phyloP scores from a whole-genome alignment of 2,329 filamentous ascomycete genomes.

The Fusarium austroafricanum region DNA sequence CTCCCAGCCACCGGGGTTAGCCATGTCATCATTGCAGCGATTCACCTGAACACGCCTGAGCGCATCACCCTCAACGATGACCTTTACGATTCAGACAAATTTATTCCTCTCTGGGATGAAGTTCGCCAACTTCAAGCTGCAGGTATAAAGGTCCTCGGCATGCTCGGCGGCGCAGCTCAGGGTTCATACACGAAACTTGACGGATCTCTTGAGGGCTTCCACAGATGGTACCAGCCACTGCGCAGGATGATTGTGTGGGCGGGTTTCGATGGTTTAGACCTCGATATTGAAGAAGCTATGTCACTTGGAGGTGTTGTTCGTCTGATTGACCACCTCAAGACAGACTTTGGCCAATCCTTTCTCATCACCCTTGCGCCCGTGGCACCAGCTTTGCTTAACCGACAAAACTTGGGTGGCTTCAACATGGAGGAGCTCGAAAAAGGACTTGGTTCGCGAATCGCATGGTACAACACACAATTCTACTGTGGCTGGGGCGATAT shows the following conservation, averaged over 20 bases:
- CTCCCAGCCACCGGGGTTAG: constrained; percentile 64
- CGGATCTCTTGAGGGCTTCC: constrained; percentile 69
- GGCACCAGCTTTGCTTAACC: constrained; percentile 71
- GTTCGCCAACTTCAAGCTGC: constrained; percentile 74
- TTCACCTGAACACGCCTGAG: constrained; percentile 78
- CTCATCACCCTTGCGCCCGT: constrained; percentile 84
- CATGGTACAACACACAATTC: constrained; percentile 89
- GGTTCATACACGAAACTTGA: constrained; percentile 73
- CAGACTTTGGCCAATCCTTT: constrained; percentile 75
- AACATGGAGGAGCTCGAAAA: constrained; percentile 77
- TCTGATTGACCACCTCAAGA: constrained; percentile 72
- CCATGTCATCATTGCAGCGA: constrained; percentile 84
- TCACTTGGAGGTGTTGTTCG: constrained; percentile 72
- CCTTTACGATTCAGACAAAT: constrained; percentile 70
- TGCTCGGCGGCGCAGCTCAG: constrained; percentile 84
- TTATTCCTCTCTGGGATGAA: constrained; percentile 80
- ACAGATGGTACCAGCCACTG: constrained; percentile 78
- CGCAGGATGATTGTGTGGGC: constrained; percentile 70
- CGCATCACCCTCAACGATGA: constrained; percentile 82
- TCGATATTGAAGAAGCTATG: constrained; percentile 82
- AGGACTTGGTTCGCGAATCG: constrained; percentile 70
- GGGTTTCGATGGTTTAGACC: constrained; percentile 74
- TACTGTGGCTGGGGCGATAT: constrained; percentile 84
- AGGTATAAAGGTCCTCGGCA: constrained; percentile 82
- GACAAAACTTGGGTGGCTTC: constrained; percentile 79